phyloP scores from a whole-genome alignment of 106 monocot species.

The Posidonia australis region DNA sequence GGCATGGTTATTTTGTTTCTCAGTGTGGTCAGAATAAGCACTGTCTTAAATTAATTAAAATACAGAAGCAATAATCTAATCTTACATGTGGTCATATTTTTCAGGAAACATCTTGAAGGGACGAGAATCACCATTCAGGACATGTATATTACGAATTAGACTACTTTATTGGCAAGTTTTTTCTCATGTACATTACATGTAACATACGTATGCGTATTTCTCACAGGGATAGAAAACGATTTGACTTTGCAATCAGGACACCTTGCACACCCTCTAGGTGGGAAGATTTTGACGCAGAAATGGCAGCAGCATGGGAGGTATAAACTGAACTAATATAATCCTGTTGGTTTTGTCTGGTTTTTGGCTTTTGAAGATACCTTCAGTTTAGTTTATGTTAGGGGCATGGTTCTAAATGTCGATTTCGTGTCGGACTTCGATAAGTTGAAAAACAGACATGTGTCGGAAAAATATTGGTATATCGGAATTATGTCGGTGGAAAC shows the following conservation, averaged over 20 bases:
- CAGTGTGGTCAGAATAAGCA: not conserved
- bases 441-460: too few relatives aligned
- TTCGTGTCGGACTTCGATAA: too few relatives aligned
- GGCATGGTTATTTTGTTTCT: not conserved
- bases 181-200: not conserved
- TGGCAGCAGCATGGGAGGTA: constrained; percentile 87
- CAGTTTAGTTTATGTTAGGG: too few relatives aligned
- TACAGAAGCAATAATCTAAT: not conserved
- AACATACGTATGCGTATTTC: constrained; percentile 3
- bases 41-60: not conserved
- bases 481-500: too few relatives aligned
- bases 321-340: not conserved
- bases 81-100: not conserved
- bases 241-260: constrained; percentile 90
- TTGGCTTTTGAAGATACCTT: too few relatives aligned
- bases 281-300: constrained; percentile 75
- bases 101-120: constrained; percentile 78
- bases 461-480: too few relatives aligned
- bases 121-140: constrained; percentile 80
- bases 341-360: not conserved
- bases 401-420: too few relatives aligned
- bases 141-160: constrained; percentile 33
- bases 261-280: constrained; percentile 90
- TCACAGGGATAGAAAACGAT: constrained; percentile 73
- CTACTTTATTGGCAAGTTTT: not conserved